Conservation (phyloP, 2,329 filamentous ascomycete genomes). For the Lachnellula arida region DNA sequence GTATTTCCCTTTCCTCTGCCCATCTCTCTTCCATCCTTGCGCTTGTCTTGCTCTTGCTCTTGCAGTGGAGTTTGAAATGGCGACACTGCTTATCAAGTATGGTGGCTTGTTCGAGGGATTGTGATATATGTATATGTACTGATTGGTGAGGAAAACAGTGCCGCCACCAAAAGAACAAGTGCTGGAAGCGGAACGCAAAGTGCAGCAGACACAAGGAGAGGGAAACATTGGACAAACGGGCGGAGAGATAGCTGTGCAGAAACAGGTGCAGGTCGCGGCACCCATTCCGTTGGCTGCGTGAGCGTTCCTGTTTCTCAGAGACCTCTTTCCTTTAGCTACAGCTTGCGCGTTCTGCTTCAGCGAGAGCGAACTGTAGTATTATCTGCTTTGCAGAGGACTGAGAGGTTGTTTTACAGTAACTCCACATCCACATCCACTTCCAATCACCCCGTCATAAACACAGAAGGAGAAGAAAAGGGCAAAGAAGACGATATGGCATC, state of each 20-base stretch:
- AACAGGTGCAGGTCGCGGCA: conserved; percentile 11
- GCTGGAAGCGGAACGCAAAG: background rate
- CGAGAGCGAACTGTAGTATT: background rate
- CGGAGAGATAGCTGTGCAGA: conserved; percentile 4
- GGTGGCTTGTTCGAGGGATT: too few species aligned
- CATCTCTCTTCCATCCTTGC: background rate
- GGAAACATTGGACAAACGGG: conserved; percentile 1
- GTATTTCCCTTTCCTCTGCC: conserved; percentile 1
- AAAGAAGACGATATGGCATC: conserved; percentile 52
- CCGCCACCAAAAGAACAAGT: background rate
- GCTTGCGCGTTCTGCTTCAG: background rate
- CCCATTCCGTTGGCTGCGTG: conserved; percentile 14
- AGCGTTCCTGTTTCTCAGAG: conserved; percentile 4
- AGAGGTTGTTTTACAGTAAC: conserved; percentile 10
- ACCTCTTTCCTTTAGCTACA: background rate
- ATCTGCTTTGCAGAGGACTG: background rate
- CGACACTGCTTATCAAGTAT: too few species aligned
- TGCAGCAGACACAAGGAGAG: background rate
- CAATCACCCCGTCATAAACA: background rate
- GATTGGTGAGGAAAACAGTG: background rate
- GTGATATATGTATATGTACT: too few species aligned
- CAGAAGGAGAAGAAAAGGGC: background rate
- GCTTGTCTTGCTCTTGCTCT: too few species aligned
- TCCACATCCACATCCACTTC: background rate
- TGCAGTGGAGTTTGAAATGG: too few species aligned